Evolutionary conservation across 371 early-diverging fungal genomes (phyloP), one percentile per base, ranked within the genome.

Genomic region (Zopfochytrium polystomum): DNA sequence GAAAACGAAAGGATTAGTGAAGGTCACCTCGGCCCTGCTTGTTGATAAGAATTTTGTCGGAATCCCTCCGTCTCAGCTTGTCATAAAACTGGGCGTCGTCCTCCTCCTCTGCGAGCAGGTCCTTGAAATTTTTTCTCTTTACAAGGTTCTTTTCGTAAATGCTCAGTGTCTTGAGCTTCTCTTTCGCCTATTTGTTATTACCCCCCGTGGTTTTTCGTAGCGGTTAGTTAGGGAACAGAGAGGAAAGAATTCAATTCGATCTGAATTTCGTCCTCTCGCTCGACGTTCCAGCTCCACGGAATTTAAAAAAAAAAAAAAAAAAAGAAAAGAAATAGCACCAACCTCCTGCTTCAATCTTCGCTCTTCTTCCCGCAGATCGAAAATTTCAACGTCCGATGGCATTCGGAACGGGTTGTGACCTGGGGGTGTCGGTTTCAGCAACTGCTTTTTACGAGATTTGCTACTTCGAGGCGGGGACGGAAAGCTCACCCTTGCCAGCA

Each of bases 371-470:
- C 76, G 61, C 70, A 73, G 58, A 6, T 71, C 67, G 66, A 76
- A 76, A 2, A 76, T 71, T 55, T 76, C 76, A 44, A 69, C 60
- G 58, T 76, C 76, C 6, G 73, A 66, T 0, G 76, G 76, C 71
- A 76, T 71, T 35, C 73, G 73, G 51, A 76, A 76, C 23, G 76
- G 76, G 49, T 63, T 55, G 13, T 27, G n/a, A 20, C 51, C 52
- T 30, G 9, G 25, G n/a, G 3, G 29, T 22, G 22, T 3, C 11
- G 5, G 26, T 27, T 23, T 0, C 2, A 18, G 34, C 48, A 13
- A 2, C 48, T 22, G 3, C 34, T 22, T 32, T 35, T 7, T 23
- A 1, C 27, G 32, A 9, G 30, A 44, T 44, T 11, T 32, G 42
- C 46, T 15, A 5, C 42, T 29, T 44, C 15, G 25, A 5, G 45